Conservation (phyloP, 2,329 filamentous ascomycete genomes). For the Apiospora sp. region DNA sequence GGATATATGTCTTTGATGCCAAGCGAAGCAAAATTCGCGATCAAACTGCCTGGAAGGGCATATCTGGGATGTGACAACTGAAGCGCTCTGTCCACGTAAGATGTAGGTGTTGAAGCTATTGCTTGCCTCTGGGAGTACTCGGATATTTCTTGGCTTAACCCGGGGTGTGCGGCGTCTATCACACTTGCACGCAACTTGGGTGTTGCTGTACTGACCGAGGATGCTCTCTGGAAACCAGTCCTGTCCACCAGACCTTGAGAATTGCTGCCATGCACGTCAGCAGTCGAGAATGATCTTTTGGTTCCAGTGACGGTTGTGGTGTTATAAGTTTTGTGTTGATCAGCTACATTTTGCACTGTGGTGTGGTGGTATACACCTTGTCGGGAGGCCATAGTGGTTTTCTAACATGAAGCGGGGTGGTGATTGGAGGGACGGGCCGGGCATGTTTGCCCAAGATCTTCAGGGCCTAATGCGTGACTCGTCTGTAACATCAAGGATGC, state of each 20-base stretch:
- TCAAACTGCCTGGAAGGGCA: conserved; percentile 65
- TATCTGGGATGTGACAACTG: conserved; percentile 70
- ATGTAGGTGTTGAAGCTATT: conserved; percentile 62
- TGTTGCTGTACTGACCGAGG: conserved; percentile 30
- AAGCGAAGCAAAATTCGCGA: conserved; percentile 69
- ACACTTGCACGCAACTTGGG: conserved; percentile 51
- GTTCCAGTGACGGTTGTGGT: conserved; percentile 47
- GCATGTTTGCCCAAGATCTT: conserved; percentile 10
- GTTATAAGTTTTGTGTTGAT: conserved; percentile 14
- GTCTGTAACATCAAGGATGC: not conserved
- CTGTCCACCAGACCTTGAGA: conserved; percentile 37
- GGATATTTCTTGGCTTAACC: conserved; percentile 42
- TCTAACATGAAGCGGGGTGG: not conserved
- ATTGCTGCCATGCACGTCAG: conserved; percentile 25
- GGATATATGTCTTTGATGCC: conserved; percentile 80
- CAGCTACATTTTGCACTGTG: conserved; percentile 40
- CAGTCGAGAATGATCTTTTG: conserved; percentile 51
- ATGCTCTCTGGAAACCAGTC: conserved; percentile 36
- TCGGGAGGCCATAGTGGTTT: conserved; percentile 34
- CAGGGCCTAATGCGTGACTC: not conserved
- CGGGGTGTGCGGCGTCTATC: conserved; percentile 49
- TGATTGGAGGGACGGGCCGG: conserved; percentile 12
- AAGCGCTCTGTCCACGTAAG: conserved; percentile 61
- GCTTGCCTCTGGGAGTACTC: conserved; percentile 65
- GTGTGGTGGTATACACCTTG: conserved; percentile 55